Base-by-base conservation (phyloP, 192 early-diverging fungal genomes). In the Coemansia sp. region DNA sequence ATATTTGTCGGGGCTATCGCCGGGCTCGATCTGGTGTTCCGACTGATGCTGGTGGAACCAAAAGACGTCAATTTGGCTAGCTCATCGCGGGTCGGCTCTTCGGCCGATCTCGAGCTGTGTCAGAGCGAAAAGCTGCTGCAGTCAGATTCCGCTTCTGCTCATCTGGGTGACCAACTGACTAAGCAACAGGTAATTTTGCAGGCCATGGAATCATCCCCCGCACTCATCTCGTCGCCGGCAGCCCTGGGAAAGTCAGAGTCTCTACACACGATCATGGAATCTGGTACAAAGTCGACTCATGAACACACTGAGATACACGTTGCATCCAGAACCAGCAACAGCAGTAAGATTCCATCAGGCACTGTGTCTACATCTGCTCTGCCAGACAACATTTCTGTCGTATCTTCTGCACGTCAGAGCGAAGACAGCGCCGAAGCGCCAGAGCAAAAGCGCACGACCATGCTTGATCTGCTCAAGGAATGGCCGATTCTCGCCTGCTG, bases 1-100 rank as follows among this genome's bases (percentile, higher is more conserved):
- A 82, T 87, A 16, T 88, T 92, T 69, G 87, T 87, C 35, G 86
- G 81, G 19, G 85, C 61, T 3, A 70, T 92, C 19, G 82, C 86
- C 1, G 65, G 67, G 9, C 29, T 88, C 11, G 87, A 91, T 57
- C 84, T 92, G 54, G 54, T 86, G 23, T 82, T 76, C 54, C 84
- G 87, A 16, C 61, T 88, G 26, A 69, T 87, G 63, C 75, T 92
- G 18, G 74, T 74, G 9, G 90, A 92, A 64, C 84, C 90, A 9
- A 73, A 71, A 47, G 39, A 62, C 2, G 49, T 72, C 18, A 38
- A 45, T 19, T 55, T 62, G 12, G 62, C 50, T 3, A 24, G 13
- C 8, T 35, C 64, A 14, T 72, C 75, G 4, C 61, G 24, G 8
- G 35, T 43, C 20, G 16, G 18, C 7, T 65, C 61, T 16, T 27